Percentiles rank a stretch among this genome's conserved stretches.
These are phyloP conservation scores for Ilyonectria mors-panacis DNA, from an alignment of 2,329 filamentous ascomycete species.

Conservation along the genomic window DNA sequence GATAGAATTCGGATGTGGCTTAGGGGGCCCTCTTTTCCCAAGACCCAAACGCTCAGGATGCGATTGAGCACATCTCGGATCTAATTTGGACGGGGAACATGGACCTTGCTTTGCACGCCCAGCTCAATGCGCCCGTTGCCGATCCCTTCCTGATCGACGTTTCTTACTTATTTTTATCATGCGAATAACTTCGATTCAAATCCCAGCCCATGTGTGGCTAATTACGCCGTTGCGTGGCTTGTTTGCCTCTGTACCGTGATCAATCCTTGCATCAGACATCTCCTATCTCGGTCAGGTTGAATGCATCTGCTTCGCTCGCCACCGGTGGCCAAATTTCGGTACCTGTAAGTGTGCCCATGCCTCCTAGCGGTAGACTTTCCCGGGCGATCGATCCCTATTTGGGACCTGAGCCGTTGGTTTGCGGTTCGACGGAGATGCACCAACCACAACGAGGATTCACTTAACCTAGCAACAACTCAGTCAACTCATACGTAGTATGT, in stretches of 20 bases:
- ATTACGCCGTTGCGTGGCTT: constrained; percentile 24
- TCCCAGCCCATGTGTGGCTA: constrained; percentile 7
- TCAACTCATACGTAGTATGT: background rate
- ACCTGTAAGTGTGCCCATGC: constrained; percentile 15
- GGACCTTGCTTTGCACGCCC: constrained; percentile 17
- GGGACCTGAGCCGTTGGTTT: constrained; percentile 19
- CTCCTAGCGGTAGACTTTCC: constrained; percentile 19
- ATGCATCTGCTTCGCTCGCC: constrained; percentile 13
- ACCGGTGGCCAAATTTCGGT: constrained; percentile 18
- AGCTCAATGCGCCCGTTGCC: constrained; percentile 14
- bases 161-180: constrained; percentile 32
- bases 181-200: constrained; percentile 14
- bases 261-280: background rate
- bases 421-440: constrained; percentile 11
- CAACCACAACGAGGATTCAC: background rate
- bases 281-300: constrained; percentile 6
- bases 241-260: constrained; percentile 17
- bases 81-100: constrained; percentile 10
- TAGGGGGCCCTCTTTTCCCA: background rate
- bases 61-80: constrained; percentile 12
- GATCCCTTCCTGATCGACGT: constrained; percentile 27
- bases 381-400: constrained; percentile 26
- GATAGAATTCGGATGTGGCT: constrained; percentile 3
- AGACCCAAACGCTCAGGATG: background rate
- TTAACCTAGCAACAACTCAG: constrained; percentile 3